Evolutionary conservation across 2,329 filamentous ascomycete species (phyloP), one percentile per base, ranked within the genome.

Genomic region (Sporothrix pseudoabietina): DNA sequence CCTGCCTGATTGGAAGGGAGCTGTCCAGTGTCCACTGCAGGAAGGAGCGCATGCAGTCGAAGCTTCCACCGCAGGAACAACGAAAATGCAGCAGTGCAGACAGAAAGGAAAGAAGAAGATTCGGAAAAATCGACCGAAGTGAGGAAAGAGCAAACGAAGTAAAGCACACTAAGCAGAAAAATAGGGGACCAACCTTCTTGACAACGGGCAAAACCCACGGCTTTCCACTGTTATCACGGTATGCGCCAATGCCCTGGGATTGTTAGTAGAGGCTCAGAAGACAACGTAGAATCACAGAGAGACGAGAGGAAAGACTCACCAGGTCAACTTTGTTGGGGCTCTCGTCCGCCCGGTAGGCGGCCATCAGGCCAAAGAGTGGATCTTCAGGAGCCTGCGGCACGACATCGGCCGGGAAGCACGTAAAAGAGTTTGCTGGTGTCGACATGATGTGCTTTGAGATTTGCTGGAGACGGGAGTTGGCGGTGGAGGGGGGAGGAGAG

Each of bases 151-250:
- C 19, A 32, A 54, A 68, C 9, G 19, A 35, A 19, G 47, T 26
- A 39, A 47, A 63, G n/a, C 32, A 22, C 26, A 32, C 26, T 26
- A 26, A 44, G 49, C 22, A 59, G 9, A 49, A 44, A 57, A 47
- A 47, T 47, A 47, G 41, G 41, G 10, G 74, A 78, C 85, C 80
- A 85, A 97, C 95, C 92, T 97, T 97, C 85, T 94, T 97, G 75
- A 98, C 95, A 2, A 98, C 95, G 26, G 96, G 95, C 76, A 99
- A 84, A 75, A 99, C 90, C 96, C 96, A 99, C 3, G 96, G 96
- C 86, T 98, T 98, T 75, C 94, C 95, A 80, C 94, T 92, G 84
- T 98, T 87, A 80, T 97, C 96, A 81, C 96, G 89, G 84, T 99
- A 99, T 74, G 96, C 96, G 78, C 96, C 96, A 84, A 98, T 90